Evolutionary conservation across 2,329 filamentous ascomycete species (phyloP), one percentile per base, ranked within the genome.

Genomic region (Pseudogymnoascus sp.): DNA sequence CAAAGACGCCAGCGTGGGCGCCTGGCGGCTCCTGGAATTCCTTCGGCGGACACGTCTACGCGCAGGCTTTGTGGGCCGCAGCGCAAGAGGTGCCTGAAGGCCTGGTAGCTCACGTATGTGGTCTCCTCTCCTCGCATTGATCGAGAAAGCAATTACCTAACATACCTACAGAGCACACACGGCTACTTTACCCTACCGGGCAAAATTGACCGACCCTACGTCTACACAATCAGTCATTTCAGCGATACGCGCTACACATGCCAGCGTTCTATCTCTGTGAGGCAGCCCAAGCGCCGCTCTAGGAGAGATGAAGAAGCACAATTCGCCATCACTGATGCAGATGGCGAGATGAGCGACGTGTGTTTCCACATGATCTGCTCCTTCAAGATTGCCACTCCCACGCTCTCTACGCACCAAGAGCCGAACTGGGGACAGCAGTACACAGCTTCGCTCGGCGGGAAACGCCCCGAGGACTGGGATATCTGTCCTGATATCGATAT

Each of bases 151-250:
- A 31, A 4, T 14, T 62, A 4, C 3, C 18, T 62, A 12, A 28
- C 46, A 37, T 6, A 5, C 23, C 25, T 5, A 36, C 46, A 64
- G 59, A 64, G 62, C 7, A 81, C 85, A 21, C 80, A 84, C 67
- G 83, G 82, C 7, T 82, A 78, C 68, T 86, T 85, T 69, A 81
- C 81, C 2, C 76, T 79, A 21, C 73, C 75, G 0, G 83, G 80
- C 4, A 70, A 75, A 4, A 64, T 69, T 1, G 79, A 84, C 65
- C 77, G 82, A 1, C 82, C 83, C 1, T 84, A 82, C 67, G 71
- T 85, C 61, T 83, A 83, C 70, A 75, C 78, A 23, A 79, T 83
- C 2, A 74, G 76, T 2, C 72, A 75, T 4, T 66, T 84, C 2
- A 74, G 78, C 23, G 74, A 77, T 2, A 79, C 79, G 10, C 76